Conservation (phyloP, 495 filamentous ascomycete genomes). For the Penicillium paradoxum region DNA sequence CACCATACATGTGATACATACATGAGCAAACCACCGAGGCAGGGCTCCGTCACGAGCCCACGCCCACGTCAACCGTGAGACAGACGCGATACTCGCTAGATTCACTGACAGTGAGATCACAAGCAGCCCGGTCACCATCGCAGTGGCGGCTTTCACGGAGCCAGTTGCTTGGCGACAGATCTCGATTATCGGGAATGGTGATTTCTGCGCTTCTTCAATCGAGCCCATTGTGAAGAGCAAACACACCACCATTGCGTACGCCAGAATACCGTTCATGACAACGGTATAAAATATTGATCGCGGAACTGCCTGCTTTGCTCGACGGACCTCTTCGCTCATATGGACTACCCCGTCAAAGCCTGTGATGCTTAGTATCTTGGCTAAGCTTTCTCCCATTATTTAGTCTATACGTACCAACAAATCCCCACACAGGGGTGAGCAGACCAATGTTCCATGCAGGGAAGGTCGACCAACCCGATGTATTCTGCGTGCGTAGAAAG, state of each 20-base stretch:
- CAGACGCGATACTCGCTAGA: conserved; percentile 25
- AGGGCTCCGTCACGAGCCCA: conserved; percentile 41
- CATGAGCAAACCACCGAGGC: conserved; percentile 35
- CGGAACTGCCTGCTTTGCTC: conserved; percentile 33
- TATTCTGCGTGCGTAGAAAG: conserved; percentile 23
- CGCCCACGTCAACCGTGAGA: conserved; percentile 33
- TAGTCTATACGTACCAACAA: conserved; percentile 16
- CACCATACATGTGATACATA: conserved; percentile 7
- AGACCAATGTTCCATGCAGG: conserved; percentile 33
- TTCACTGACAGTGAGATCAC: conserved; percentile 38
- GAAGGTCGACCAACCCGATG: conserved; percentile 31
- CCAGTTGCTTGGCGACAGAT: conserved; percentile 41
- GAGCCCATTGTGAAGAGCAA: conserved; percentile 36
- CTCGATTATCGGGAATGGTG: conserved; percentile 39
- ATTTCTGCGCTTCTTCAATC: conserved; percentile 22
- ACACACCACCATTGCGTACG: conserved; percentile 35
- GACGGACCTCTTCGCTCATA: conserved; percentile 40
- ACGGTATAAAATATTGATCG: conserved; percentile 33
- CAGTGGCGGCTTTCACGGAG: conserved; percentile 35
- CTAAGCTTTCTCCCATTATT: neutral
- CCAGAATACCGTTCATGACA: conserved; percentile 29
- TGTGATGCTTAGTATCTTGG: neutral
- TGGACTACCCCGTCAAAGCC: conserved; percentile 25
- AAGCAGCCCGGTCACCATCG: conserved; percentile 42
- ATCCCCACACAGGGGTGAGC: conserved; percentile 27